phyloP scores from a whole-genome alignment of 1,284 basidiomycete genomes.

The Neotropicomus parvogracilis region DNA sequence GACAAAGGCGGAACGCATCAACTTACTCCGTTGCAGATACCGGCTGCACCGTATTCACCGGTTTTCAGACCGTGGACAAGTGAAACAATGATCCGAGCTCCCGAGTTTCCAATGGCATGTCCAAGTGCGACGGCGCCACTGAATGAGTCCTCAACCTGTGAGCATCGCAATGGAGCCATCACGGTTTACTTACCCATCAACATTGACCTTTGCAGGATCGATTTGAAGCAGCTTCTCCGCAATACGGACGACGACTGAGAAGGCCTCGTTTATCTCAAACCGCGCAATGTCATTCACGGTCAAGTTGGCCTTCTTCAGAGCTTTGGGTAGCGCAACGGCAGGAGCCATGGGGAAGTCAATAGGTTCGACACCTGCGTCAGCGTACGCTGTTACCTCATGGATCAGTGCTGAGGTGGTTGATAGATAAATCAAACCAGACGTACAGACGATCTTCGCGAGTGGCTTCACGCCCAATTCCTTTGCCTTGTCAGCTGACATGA shows the following conservation, averaged over 20 bases:
- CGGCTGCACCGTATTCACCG: slow-evolving; percentile 97
- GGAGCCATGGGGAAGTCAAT: slow-evolving; percentile 98
- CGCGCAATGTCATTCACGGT: slow-evolving; percentile 82
- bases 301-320: slow-evolving; percentile 85
- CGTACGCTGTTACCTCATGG: slow-evolving; percentile 64
- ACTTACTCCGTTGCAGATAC: slow-evolving; percentile 95
- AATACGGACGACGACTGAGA: slow-evolving; percentile 90
- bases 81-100: slow-evolving; percentile 92
- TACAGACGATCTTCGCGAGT: slow-evolving; percentile 87
- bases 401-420: slow-evolving; percentile 15
- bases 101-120: slow-evolving; percentile 95
- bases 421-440: slow-evolving; percentile 31
- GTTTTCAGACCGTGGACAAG: slow-evolving; percentile 88
- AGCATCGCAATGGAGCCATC: slow-evolving; percentile 8
- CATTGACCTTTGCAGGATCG: slow-evolving; percentile 87
- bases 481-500: slow-evolving; percentile 90
- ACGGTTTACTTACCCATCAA: slow-evolving; percentile 67
- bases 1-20: slow-evolving; percentile 2
- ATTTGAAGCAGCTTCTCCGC: slow-evolving; percentile 88
- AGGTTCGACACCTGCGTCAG: slow-evolving; percentile 94
- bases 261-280: slow-evolving; percentile 98
- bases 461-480: slow-evolving; percentile 87
- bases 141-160: slow-evolving; percentile 15
- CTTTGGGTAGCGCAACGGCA: slow-evolving; percentile 85
- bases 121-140: slow-evolving; percentile 92